Evolutionary conservation across 768 basidiomycete genomes (phyloP), one percentile per base, ranked within the genome.

Genomic region (Phanerodontia chrysosporium): DNA sequence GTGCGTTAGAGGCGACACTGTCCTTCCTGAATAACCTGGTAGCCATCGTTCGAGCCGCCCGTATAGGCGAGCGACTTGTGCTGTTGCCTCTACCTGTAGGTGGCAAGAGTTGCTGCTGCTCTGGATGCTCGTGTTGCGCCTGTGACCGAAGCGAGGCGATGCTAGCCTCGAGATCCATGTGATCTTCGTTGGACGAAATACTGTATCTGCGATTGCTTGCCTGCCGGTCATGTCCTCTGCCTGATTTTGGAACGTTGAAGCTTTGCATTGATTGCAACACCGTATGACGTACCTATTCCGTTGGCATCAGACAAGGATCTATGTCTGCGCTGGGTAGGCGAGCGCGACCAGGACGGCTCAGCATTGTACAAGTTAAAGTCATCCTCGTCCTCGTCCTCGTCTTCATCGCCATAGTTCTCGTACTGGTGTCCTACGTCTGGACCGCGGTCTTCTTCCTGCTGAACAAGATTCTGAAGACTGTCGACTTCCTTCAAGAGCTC

Each of bases 401-500:
- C 76, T 30, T 82, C 81, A 25, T 81, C 83, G 0, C 85, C 85
- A 0, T 83, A 85, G 0, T 80, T 83, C n/a, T 85, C 82, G 60
- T 80, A 89, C 18, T 78, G 76, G 13, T 80, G 76, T 45, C 74
- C 80, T 0, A 69, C 78, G 8, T 73, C 74, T 27, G 84, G 67
- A 0, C 87, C 87, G 0, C 75, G 70, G 51, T 83, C 82, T 58
- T 92, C 90, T 66, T 86, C 85, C 65, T 77, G 71, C 22, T 72
- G 65, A 2, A 90, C 78, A 28, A 83, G 77, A 22, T 76, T 77
- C 65, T 88, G 84, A 57, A 92, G 68, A 24, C 81, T 79, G 0
- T 73, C 71, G 4, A 89, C 72, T 30, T 89, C 87, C 1, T 80
- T 79, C 4, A 81, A 64, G 1, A 97, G 73, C 51, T 95, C 90